phyloP scores from a whole-genome alignment of 1,284 basidiomycete species.

The Trichosporon inkin region DNA sequence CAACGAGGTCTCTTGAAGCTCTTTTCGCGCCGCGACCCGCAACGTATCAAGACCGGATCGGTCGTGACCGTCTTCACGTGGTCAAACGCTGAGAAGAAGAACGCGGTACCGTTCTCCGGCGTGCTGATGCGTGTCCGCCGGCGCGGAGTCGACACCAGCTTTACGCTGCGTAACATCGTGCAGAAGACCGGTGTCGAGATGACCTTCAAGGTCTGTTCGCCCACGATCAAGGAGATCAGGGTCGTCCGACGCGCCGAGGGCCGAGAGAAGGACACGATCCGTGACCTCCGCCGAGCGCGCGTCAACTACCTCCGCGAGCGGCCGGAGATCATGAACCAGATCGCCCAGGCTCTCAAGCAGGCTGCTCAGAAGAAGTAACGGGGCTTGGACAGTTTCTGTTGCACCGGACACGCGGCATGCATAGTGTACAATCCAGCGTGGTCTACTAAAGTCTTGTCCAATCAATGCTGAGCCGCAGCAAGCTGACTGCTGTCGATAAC shows the following conservation, averaged over 20 bases:
- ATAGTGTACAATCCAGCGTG: conserved; percentile 26
- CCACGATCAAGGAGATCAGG: conserved; percentile 78
- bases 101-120: conserved; percentile 67
- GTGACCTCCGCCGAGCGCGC: conserved; percentile 42
- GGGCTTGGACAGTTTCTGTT: background rate
- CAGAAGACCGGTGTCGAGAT: conserved; percentile 85
- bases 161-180: conserved; percentile 79
- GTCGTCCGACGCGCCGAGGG: conserved; percentile 52
- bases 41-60: conserved; percentile 70
- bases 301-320: conserved; percentile 48
- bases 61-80: conserved; percentile 65
- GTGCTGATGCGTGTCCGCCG: conserved; percentile 75
- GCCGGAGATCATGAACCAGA: conserved; percentile 43
- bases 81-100: conserved; percentile 55
- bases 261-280: conserved; percentile 31
- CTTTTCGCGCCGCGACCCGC: conserved; percentile 65
- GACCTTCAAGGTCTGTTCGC: conserved; percentile 77
- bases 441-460: conserved; percentile 9
- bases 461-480: conserved; percentile 5
- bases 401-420: conserved; percentile 21
- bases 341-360: conserved; percentile 45
- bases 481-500: conserved; percentile 3
- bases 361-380: conserved; percentile 4
- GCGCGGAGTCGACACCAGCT: conserved; percentile 74
- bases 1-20: conserved; percentile 64